Conservation (phyloP, 768 basidiomycete genomes). For the Termitomyces bulborhizus region DNA sequence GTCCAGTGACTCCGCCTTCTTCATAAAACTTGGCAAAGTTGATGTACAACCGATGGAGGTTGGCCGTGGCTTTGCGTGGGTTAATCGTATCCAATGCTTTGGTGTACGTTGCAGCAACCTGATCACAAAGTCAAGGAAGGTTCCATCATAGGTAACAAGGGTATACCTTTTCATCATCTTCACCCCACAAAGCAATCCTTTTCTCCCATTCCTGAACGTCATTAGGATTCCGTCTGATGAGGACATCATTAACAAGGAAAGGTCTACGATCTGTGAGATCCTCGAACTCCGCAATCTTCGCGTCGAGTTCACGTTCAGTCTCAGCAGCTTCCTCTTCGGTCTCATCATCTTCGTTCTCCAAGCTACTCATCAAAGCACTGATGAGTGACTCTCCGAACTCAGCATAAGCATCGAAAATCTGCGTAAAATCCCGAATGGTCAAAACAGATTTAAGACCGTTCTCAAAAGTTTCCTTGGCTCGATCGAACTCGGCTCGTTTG, state of each 20-base stretch:
- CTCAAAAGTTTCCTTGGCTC: constrained; percentile 86
- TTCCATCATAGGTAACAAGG: background rate
- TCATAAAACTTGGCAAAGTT: constrained; percentile 99
- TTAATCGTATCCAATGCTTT: constrained; percentile 83
- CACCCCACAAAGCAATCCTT: constrained; percentile 86
- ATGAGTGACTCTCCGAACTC: constrained; percentile 91
- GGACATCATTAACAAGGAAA: constrained; percentile 94
- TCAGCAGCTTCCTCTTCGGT: constrained; percentile 62
- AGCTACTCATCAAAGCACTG: constrained; percentile 79
- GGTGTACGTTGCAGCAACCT: constrained; percentile 93
- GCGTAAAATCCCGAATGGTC: constrained; percentile 94
- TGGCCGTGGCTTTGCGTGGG: constrained; percentile 86
- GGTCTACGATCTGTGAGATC: constrained; percentile 91
- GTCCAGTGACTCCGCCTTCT: constrained; percentile 78
- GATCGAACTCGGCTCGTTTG: constrained; percentile 92
- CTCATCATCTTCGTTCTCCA: constrained; percentile 75
- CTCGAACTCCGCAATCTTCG: constrained; percentile 89
- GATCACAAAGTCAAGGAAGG: background rate
- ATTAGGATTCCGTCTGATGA: constrained; percentile 89
- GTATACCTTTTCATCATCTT: constrained; percentile 88
- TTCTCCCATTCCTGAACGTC: constrained; percentile 99
- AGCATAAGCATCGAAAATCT: constrained; percentile 95
- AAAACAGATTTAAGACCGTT: constrained; percentile 76
- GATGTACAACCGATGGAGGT: constrained; percentile 84
- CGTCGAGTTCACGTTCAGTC: constrained; percentile 78